Conservation (phyloP, 139 green algal species). For the Tetradesmus obliquus region DNA sequence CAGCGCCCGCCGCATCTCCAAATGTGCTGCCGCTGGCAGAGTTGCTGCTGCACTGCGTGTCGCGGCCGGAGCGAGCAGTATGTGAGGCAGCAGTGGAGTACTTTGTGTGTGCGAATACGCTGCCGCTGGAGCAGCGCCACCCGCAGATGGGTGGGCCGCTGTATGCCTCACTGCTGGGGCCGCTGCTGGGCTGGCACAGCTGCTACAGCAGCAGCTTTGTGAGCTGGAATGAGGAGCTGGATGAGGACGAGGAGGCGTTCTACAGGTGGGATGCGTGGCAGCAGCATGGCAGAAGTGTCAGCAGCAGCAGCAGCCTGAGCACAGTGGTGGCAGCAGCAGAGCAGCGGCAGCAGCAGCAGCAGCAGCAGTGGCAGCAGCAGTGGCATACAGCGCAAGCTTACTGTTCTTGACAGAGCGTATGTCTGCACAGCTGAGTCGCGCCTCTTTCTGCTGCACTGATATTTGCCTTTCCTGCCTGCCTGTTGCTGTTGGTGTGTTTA, state of each 20-base stretch:
- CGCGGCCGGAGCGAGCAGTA: constrained; percentile 33
- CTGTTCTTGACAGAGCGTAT: too few species aligned
- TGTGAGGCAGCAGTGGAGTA: constrained; percentile 65
- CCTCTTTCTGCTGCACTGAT: neutral
- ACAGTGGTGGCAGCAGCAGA: too few species aligned
- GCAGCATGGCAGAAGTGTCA: neutral
- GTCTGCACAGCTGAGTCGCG: neutral
- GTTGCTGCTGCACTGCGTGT: constrained; percentile 58
- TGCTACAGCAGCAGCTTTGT: constrained; percentile 62
- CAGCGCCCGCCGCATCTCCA: constrained; percentile 14
- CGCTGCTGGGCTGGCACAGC: constrained; percentile 51
- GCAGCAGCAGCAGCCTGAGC: neutral
- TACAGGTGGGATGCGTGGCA: constrained; percentile 29
- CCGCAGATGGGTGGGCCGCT: constrained; percentile 53
- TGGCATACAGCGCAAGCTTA: too few species aligned
- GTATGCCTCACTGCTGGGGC: constrained; percentile 56
- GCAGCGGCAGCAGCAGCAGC: too few species aligned
- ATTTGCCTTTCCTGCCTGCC: neutral
- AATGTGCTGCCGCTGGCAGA: constrained; percentile 60
- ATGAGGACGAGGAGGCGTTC: constrained; percentile 77
- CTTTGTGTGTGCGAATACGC: constrained; percentile 73
- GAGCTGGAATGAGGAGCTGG: constrained; percentile 55
- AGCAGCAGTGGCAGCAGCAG: too few species aligned
- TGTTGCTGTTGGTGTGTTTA: neutral
- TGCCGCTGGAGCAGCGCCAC: constrained; percentile 58